These are phyloP conservation scores for Tephrocybe sp. DNA, from an alignment of 768 basidiomycete genomes.

Conservation along the genomic window DNA sequence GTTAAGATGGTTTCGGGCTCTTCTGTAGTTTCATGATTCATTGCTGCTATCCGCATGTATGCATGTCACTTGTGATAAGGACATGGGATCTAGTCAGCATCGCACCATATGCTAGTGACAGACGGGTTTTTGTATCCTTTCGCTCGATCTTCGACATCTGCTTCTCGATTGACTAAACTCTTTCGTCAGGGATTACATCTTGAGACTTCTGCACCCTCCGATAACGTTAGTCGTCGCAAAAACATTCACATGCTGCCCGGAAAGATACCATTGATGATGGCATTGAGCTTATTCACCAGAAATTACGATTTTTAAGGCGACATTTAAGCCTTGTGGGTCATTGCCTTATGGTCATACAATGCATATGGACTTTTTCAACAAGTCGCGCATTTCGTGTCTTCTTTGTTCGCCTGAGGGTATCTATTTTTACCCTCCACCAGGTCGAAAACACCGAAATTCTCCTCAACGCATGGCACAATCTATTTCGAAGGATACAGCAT, in stretches of 20 bases:
- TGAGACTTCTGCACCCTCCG: too few species aligned
- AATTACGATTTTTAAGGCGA: neutral
- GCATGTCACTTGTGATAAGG: neutral
- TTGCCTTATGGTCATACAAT: neutral
- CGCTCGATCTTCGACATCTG: too few species aligned
- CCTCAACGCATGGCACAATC: neutral
- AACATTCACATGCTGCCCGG: too few species aligned
- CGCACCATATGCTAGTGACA: too few species aligned
- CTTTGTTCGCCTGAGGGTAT: neutral
- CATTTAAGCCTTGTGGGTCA: neutral
- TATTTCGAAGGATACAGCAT: neutral
- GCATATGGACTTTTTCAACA: neutral
- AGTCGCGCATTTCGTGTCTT: neutral
- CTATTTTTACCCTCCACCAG: neutral
- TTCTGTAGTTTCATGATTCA: neutral
- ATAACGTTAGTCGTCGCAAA: too few species aligned
- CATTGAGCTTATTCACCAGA: neutral
- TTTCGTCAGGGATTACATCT: too few species aligned
- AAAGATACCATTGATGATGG: neutral
- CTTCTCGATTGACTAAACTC: too few species aligned
- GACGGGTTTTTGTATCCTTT: too few species aligned
- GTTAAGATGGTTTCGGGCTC: neutral
- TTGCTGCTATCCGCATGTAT: neutral
- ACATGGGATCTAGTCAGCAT: neutral
- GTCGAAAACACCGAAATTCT: neutral